A percentile compares a stretch with the other conserved stretches of the same genome.
These are phyloP conservation scores for Kurtzmaniella natalensis DNA, from an alignment of 1,139 yeast genomes.

Conservation along the genomic window DNA sequence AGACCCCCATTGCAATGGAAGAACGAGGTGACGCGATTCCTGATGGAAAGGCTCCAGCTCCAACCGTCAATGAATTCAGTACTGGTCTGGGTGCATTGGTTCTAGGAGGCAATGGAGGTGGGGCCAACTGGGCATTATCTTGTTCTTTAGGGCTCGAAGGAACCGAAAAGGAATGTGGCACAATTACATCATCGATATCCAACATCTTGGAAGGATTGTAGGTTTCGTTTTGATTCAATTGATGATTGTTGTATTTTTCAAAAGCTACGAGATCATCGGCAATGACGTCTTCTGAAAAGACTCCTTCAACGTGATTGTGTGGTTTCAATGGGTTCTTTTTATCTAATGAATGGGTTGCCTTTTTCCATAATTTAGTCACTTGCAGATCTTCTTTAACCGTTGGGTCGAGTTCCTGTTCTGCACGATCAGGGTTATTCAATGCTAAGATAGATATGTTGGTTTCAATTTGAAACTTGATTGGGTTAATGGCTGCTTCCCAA, in stretches of 20 bases:
- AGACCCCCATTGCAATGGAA: constrained; percentile 2
- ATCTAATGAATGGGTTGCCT: constrained; percentile 22
- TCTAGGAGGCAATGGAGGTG: constrained; percentile 32
- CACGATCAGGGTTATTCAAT: constrained; percentile 27
- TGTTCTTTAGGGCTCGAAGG: neutral
- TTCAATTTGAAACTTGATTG: constrained; percentile 33
- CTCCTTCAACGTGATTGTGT: constrained; percentile 26
- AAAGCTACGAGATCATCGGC: constrained; percentile 35
- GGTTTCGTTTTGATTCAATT: constrained; percentile 22
- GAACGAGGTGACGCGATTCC: constrained; percentile 4
- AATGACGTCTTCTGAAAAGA: constrained; percentile 27
- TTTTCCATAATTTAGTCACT: constrained; percentile 25
- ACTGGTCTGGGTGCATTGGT: constrained; percentile 15
- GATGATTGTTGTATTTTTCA: constrained; percentile 25
- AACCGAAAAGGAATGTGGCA: constrained; percentile 10
- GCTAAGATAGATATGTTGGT: constrained; percentile 28
- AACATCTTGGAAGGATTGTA: constrained; percentile 27
- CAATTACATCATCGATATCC: constrained; percentile 16
- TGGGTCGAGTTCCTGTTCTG: constrained; percentile 28
- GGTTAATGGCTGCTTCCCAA: constrained; percentile 34
- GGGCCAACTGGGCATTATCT: neutral
- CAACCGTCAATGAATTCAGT: neutral
- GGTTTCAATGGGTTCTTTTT: constrained; percentile 24
- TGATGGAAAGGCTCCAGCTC: no score
- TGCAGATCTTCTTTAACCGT: constrained; percentile 21